These are phyloP conservation scores for Aaosphaeria pasadenensis DNA, from an alignment of 2,329 filamentous ascomycete genomes.

Conservation along the genomic window DNA sequence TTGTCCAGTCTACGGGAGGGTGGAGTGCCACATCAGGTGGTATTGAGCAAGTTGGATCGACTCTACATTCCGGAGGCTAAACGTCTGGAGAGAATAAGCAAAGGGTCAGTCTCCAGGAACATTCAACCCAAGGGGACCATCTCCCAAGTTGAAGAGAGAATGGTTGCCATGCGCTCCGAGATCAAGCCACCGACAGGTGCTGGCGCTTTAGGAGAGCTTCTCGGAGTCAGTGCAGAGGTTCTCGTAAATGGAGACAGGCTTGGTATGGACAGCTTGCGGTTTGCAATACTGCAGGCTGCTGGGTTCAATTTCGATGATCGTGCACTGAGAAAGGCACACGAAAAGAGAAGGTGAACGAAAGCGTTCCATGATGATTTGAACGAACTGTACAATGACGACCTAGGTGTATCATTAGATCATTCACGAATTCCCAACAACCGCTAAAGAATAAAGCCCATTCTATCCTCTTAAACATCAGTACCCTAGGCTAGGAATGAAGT, in stretches of 20 bases:
- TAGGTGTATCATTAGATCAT: not conserved
- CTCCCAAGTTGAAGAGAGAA: conserved; percentile 41
- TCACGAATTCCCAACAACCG: too few relatives aligned
- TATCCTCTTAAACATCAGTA: not conserved
- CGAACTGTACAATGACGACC: not conserved
- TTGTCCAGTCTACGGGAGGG: conserved; percentile 54
- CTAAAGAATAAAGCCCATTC: not conserved
- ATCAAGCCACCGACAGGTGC: conserved; percentile 30
- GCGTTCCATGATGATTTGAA: not conserved
- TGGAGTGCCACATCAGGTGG: conserved; percentile 62
- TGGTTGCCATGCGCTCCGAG: conserved; percentile 36
- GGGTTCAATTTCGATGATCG: conserved; percentile 4
- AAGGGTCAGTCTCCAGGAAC: conserved; percentile 5
- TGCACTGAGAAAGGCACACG: not conserved
- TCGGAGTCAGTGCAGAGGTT: conserved; percentile 56
- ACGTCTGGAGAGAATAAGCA: conserved; percentile 13
- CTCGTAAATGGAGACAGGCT: conserved; percentile 48
- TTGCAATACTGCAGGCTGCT: conserved; percentile 62
- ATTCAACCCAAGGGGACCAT: conserved; percentile 33
- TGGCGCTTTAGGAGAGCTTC: conserved; percentile 55
- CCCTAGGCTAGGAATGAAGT: too few relatives aligned
- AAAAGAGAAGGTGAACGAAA: not conserved
- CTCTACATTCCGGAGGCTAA: conserved; percentile 23
- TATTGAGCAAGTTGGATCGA: conserved; percentile 64
- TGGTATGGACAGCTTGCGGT: conserved; percentile 61